These are phyloP conservation scores for Aspergillus ibericus DNA, from an alignment of 2,329 filamentous ascomycete genomes.

Conservation along the genomic window DNA sequence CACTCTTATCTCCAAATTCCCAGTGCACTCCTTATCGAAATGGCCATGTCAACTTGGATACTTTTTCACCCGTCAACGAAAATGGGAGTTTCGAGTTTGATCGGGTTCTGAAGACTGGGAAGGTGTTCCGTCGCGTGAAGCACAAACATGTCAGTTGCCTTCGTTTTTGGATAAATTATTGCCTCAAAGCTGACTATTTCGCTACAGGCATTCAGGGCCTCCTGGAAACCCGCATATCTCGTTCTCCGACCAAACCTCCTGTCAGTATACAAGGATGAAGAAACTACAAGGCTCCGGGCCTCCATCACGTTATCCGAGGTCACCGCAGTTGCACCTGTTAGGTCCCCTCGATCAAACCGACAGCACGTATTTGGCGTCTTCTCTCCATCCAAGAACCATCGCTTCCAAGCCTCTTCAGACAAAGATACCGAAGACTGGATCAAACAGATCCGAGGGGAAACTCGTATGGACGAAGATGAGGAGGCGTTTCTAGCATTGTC, in stretches of 20 bases:
- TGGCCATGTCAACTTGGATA: constrained; percentile 58
- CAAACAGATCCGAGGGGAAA: constrained; percentile 72
- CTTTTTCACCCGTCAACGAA: constrained; percentile 84
- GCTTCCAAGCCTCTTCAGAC: constrained; percentile 74
- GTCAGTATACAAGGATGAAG: constrained; percentile 88
- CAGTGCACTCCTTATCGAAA: constrained; percentile 32
- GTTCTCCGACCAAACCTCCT: constrained; percentile 88
- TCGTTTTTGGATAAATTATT: constrained; percentile 4
- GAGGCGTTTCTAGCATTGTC: constrained; percentile 66
- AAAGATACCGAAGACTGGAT: constrained; percentile 86
- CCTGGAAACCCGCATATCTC: constrained; percentile 86
- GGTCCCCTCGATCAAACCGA: constrained; percentile 83
- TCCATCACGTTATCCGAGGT: constrained; percentile 87
- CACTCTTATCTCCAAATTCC: constrained; percentile 24
- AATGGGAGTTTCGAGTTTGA: constrained; percentile 97
- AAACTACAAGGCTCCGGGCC: constrained; percentile 84
- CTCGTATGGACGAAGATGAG: constrained; percentile 84
- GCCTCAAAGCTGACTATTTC: constrained; percentile 12
- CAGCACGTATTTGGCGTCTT: constrained; percentile 90
- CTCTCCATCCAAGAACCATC: constrained; percentile 85
- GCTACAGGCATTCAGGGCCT: constrained; percentile 55
- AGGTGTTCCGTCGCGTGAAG: constrained; percentile 81
- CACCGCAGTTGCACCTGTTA: constrained; percentile 84
- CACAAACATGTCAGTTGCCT: constrained; percentile 75
- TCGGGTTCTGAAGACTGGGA: constrained; percentile 84